Percentiles rank a stretch among this genome's conserved stretches.
These are phyloP conservation scores for Aspergillus fumigatiaffinis DNA, from an alignment of 2,329 filamentous ascomycete species.

Conservation along the genomic window DNA sequence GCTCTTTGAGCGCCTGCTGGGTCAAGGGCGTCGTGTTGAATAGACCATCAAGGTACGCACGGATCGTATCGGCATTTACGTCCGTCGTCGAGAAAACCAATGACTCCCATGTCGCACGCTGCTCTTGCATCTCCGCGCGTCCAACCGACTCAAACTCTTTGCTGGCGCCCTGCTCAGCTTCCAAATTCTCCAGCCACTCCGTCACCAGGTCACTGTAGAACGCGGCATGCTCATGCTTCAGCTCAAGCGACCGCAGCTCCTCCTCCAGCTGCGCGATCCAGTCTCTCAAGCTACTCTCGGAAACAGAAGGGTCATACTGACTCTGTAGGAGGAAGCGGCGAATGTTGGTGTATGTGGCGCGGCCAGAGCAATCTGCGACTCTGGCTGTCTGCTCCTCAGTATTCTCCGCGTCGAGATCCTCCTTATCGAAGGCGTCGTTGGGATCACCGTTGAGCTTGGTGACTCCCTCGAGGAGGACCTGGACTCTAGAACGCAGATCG, in stretches of 20 bases:
- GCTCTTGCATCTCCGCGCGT: constrained; percentile 51
- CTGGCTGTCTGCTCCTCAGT: background rate
- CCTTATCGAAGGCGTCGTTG: constrained; percentile 32
- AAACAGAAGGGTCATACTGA: constrained; percentile 51
- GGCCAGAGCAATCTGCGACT: constrained; percentile 18
- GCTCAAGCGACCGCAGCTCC: constrained; percentile 48
- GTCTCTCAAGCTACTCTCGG: constrained; percentile 41
- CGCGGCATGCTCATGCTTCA: constrained; percentile 53
- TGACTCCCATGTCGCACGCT: constrained; percentile 53
- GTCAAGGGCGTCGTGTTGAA: constrained; percentile 45
- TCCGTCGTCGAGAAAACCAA: constrained; percentile 50
- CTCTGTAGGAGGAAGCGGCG: constrained; percentile 53
- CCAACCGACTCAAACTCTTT: constrained; percentile 47
- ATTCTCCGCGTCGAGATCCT: constrained; percentile 25
- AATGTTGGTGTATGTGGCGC: constrained; percentile 41
- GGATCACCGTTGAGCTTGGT: constrained; percentile 36
- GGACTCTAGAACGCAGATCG: constrained; percentile 30
- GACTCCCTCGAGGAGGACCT: constrained; percentile 34
- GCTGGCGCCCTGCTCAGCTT: constrained; percentile 26
- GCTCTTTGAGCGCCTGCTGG: constrained; percentile 39
- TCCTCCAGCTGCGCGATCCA: constrained; percentile 48
- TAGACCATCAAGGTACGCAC: constrained; percentile 48
- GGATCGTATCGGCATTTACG: constrained; percentile 46
- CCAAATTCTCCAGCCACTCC: constrained; percentile 48
- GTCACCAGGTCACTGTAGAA: constrained; percentile 55